Evolutionary conservation across 2,329 filamentous ascomycete species (phyloP).

Genomic region (Fusarium sp.): DNA sequence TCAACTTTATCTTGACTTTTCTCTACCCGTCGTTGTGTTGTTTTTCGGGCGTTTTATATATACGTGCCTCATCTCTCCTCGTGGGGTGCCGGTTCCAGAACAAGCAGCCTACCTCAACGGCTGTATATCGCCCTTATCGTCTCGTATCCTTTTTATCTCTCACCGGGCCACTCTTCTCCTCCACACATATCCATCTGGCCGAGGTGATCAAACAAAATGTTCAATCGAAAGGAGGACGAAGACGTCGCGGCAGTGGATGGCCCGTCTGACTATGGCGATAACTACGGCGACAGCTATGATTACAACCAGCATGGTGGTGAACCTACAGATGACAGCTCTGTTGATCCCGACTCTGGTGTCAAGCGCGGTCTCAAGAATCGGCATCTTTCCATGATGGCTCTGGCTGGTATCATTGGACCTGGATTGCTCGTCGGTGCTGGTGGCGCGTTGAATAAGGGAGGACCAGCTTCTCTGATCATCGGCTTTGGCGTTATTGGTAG

Average conservation of each 20-base stretch:
- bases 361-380: slow-evolving; percentile 77
- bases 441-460: slow-evolving; percentile 75
- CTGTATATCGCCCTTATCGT: background rate
- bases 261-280: slow-evolving; percentile 20
- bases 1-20: slow-evolving; percentile 37
- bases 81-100: background rate
- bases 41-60: slow-evolving; percentile 22
- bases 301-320: slow-evolving; percentile 32
- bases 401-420: slow-evolving; percentile 74
- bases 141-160: background rate
- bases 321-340: slow-evolving; percentile 53
- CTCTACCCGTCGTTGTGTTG: slow-evolving; percentile 8
- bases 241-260: slow-evolving; percentile 35
- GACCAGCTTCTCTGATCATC: slow-evolving; percentile 78
- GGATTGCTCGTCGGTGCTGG: slow-evolving; percentile 80
- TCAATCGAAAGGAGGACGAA: slow-evolving; percentile 37
- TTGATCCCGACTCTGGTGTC: slow-evolving; percentile 73
- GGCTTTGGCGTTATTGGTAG: slow-evolving; percentile 76
- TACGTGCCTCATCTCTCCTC: slow-evolving; percentile 1
- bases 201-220: slow-evolving; percentile 27
- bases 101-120: background rate
- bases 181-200: background rate
- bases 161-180: slow-evolving; percentile 1
- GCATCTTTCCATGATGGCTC: slow-evolving; percentile 74
- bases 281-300: slow-evolving; percentile 30